Evolutionary conservation across 2,329 filamentous ascomycete genomes (phyloP), one percentile per base, ranked within the genome.

Genomic region (Alternaria brassicicola): DNA sequence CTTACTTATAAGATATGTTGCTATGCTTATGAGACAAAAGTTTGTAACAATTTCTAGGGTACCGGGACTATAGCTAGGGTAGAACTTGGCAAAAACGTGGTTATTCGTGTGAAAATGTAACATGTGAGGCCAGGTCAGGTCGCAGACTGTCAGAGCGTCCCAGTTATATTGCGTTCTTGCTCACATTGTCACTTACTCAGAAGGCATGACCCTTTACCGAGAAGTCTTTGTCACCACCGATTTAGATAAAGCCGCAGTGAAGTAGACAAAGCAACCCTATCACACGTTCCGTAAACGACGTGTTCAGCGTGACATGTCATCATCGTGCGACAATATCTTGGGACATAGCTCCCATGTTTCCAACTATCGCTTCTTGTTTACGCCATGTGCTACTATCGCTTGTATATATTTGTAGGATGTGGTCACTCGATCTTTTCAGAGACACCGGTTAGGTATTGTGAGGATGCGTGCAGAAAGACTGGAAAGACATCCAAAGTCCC

Each of bases 361-460:
- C 30, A 35, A 19, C 10, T 19, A 25, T 13, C 9, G 30, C 31
- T 1, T 31, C 19, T 33, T 17, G 13, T 25, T n/a, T 23, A 25
- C 30, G 21, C 25, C 33, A 82, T 81, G 79, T 81, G 79, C 69
- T 79, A 77, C 62, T 78, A 81, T 64, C 75, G 70, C 36, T 72
- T 78, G 30, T 76, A 72, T 66, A 76, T 81, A 56, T 81, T 78
- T 66, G 58, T 74, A 7, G 73, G 69, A 30, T 81, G 79, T 68
- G 79, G 79, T 19, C 80, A 82, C 65, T 74, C 75, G 15, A 67
- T 66, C 12, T 73, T 74, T 55, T 72, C 75, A 33, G 57, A 66
- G 0, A 64, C 55, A 13, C 78, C 78, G 4, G 56, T 79, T 30
- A 64, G 73, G 31, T 69, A 66, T 52, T 81, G 79, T 62, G 67